Evolutionary conservation across 2,329 filamentous ascomycete species (phyloP), one percentile per base, ranked within the genome.

Genomic region (Penicillium griseofulvum): DNA sequence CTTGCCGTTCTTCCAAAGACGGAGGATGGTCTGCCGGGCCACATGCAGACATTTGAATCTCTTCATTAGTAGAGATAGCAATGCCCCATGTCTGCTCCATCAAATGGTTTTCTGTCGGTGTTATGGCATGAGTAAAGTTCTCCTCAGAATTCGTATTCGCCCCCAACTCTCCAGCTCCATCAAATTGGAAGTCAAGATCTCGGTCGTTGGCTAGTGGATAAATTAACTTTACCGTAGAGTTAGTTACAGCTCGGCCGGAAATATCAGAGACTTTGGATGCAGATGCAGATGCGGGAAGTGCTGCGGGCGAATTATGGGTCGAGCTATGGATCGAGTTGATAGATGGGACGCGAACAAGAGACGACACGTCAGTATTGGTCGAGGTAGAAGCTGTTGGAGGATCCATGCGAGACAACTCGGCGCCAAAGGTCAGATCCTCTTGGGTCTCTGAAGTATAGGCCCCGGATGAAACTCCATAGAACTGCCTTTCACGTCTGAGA

Each of bases 381-480:
- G 33, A 39, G 22, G 38, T 19, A 16, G 48, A 50, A 19, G 37
- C 8, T 5, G 37, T 29, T 28, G 47, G 36, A 33, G 24, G 19
- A 33, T 43, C 19, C n/a, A 51, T 57, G 29, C 63, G 60, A 31
- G 56, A 59, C 4, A 65, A 36, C n/a, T 53, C 49, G 41, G 54
- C 22, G 2, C 63, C 63, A 29, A 65, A 63, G 22, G 11, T 43
- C 19, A 57, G 10, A 24, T 62, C 62, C n/a, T 62, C 63, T 17
- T 61, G 57, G 5, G 64, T 64, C 17, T 28, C 36, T 16, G 38
- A 28, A 14, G 39, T 54, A 9, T 34, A 39, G 10, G 19, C 33
- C 19, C 19, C 41, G 2, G 33, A 45, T 26, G 39, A 44, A 11
- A 12, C 3, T 10, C 11, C 17, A 2, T 16, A n/a, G 24, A 10